These are phyloP conservation scores for Neurospora sp. DNA, from an alignment of 495 filamentous ascomycete species.

Conservation along the genomic window DNA sequence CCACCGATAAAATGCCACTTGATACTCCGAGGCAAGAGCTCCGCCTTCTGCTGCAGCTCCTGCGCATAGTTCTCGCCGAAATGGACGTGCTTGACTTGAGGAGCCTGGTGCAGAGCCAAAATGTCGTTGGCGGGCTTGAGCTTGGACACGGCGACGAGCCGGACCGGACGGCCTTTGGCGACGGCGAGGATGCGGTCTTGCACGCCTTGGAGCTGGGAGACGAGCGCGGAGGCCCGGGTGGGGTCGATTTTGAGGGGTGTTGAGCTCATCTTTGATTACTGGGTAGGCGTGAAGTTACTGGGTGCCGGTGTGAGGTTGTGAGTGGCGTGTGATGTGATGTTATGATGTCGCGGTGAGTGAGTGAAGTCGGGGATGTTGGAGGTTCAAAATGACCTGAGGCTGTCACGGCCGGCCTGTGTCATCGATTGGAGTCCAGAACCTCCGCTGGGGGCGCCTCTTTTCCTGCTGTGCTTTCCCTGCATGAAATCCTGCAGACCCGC, in stretches of 20 bases:
- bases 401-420: background rate
- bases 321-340: background rate
- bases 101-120: conserved; percentile 61
- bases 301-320: background rate
- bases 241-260: conserved; percentile 37
- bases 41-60: conserved; percentile 80
- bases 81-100: conserved; percentile 50
- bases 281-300: background rate
- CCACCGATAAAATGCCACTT: conserved; percentile 96
- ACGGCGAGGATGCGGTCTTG: conserved; percentile 32
- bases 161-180: conserved; percentile 43
- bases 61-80: conserved; percentile 98
- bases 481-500: background rate
- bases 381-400: background rate
- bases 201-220: conserved; percentile 37
- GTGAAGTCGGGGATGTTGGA: background rate
- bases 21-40: conserved; percentile 62
- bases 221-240: conserved; percentile 36
- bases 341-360: background rate
- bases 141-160: conserved; percentile 89
- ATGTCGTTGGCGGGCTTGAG: conserved; percentile 85
- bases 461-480: background rate
- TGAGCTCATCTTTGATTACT: background rate
- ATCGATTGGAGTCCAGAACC: background rate
- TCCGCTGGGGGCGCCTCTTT: background rate